phyloP scores from a whole-genome alignment of 768 basidiomycete genomes.

The Phylloporus sp. region DNA sequence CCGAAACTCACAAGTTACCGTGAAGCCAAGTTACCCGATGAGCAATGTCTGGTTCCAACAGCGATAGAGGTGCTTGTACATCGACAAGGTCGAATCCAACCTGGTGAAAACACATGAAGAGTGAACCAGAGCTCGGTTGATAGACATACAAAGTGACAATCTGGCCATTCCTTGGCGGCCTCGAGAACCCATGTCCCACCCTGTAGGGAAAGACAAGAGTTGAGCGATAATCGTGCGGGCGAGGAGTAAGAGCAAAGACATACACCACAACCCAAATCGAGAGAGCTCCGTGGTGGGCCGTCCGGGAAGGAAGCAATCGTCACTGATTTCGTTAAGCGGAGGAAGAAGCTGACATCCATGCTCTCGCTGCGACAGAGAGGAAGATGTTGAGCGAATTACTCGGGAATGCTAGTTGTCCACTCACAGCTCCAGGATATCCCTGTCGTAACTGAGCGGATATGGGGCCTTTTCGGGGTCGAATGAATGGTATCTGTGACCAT shows the following conservation, averaged over 20 bases:
- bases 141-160: constrained; percentile 56
- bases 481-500: constrained; percentile 63
- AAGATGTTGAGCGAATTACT: constrained; percentile 4
- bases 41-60: constrained; percentile 49
- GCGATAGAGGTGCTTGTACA: constrained; percentile 56
- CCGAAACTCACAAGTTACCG: constrained; percentile 65
- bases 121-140: neutral
- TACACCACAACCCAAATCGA: constrained; percentile 77
- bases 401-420: constrained; percentile 19
- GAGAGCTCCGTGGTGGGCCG: constrained; percentile 46
- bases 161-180: constrained; percentile 67
- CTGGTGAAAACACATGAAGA: constrained; percentile 33
- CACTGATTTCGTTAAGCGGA: constrained; percentile 49
- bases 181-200: constrained; percentile 70
- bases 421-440: constrained; percentile 64
- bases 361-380: constrained; percentile 42
- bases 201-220: constrained; percentile 31
- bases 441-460: constrained; percentile 73
- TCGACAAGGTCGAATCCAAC: constrained; percentile 80
- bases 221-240: neutral
- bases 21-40: constrained; percentile 67
- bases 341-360: constrained; percentile 48
- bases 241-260: constrained; percentile 19
- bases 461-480: constrained; percentile 75
- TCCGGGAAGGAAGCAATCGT: constrained; percentile 56